Percentiles rank a stretch among this genome's conserved stretches.
phyloP scores from a whole-genome alignment of 257 asterid genomes.

The Prunella vulgaris region DNA sequence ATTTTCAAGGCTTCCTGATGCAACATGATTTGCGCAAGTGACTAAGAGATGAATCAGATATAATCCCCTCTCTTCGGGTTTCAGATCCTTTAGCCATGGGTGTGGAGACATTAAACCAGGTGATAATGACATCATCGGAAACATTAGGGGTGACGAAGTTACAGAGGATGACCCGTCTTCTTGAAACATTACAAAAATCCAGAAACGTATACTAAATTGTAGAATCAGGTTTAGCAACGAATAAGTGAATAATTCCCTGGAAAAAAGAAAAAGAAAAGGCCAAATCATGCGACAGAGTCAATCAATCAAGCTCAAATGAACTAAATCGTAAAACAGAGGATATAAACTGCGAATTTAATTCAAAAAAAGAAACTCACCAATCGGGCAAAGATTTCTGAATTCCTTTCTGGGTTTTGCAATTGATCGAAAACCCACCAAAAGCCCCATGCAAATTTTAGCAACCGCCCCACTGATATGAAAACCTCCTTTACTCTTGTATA shows the following conservation, averaged over 20 bases:
- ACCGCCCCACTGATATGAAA: constrained; percentile 1
- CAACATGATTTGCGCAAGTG: constrained; percentile 81
- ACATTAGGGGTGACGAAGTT: constrained; percentile 60
- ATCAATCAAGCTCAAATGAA: neutral
- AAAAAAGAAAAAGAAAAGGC: neutral
- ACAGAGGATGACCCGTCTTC: constrained; percentile 91
- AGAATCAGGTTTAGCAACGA: constrained; percentile 1
- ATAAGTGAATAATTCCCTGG: neutral
- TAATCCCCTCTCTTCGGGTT: constrained; percentile 88
- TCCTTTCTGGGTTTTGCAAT: constrained; percentile 29
- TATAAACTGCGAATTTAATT: neutral
- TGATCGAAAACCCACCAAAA: constrained; percentile 27
- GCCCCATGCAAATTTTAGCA: constrained; percentile 22
- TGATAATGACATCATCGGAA: constrained; percentile 46
- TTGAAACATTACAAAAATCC: constrained; percentile 38
- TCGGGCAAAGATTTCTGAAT: constrained; percentile 20
- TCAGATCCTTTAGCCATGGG: constrained; percentile 80
- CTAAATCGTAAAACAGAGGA: neutral
- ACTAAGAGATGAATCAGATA: constrained; percentile 75
- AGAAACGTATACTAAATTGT: neutral
- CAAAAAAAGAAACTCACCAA: constrained; percentile 38
- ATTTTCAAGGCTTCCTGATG: constrained; percentile 66
- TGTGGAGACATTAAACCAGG: constrained; percentile 57
- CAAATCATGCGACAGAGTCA: too few species aligned
- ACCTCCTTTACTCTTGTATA: neutral